Evolutionary conservation across 768 basidiomycete genomes (phyloP).

Genomic region (Strobilomyces confusus): DNA sequence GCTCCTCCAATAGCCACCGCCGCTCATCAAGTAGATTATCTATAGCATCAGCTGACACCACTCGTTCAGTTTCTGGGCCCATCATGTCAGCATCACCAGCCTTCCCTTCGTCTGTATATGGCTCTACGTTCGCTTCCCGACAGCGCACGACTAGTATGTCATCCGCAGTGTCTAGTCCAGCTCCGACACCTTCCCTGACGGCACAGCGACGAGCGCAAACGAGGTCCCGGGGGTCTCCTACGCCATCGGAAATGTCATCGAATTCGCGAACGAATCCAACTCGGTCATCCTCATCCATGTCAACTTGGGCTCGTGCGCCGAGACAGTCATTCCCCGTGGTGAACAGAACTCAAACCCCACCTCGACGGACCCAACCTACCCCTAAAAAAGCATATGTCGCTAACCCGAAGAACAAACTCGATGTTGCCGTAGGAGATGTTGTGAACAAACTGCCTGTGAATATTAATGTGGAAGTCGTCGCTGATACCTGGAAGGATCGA

Average conservation of each 20-base stretch:
- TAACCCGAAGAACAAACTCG: conserved; percentile 87
- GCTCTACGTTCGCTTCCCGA: conserved; percentile 77
- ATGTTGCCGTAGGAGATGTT: conserved; percentile 89
- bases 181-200: conserved; percentile 29
- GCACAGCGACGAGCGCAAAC: conserved; percentile 41
- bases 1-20: conserved; percentile 39
- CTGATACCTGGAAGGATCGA: conserved; percentile 86
- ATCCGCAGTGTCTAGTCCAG: conserved; percentile 38
- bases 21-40: conserved; percentile 62
- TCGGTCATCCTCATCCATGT: conserved; percentile 43
- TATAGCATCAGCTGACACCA: conserved; percentile 37
- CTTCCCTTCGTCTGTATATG: conserved; percentile 39
- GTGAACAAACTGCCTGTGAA: conserved; percentile 84
- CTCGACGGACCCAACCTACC: conserved; percentile 34
- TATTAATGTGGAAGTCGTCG: conserved; percentile 77
- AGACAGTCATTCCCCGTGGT: conserved; percentile 53
- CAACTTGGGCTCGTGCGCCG: conserved; percentile 68
- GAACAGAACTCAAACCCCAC: conserved; percentile 45
- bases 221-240: conserved; percentile 53
- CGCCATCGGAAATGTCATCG: conserved; percentile 56
- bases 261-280: conserved; percentile 45
- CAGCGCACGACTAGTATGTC: conserved; percentile 71
- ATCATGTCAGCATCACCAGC: conserved; percentile 36
- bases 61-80: conserved; percentile 71
- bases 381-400: conserved; percentile 73